Conservation (phyloP, 495 filamentous ascomycete genomes). For the Penicillium cinerascens region DNA sequence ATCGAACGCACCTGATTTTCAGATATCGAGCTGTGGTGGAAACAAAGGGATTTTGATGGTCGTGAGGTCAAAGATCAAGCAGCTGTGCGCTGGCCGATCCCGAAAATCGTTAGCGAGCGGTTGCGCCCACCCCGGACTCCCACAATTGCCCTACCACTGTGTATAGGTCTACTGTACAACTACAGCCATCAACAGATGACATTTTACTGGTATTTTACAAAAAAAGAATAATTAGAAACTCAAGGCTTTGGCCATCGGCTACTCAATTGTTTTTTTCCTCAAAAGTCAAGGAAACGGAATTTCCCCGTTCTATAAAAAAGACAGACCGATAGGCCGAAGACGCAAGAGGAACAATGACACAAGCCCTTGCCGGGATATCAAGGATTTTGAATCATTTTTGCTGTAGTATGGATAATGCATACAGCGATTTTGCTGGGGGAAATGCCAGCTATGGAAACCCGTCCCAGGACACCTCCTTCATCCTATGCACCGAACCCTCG, state of each 20-base stretch:
- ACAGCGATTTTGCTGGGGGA: conserved; percentile 45
- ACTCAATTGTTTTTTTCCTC: conserved; percentile 13
- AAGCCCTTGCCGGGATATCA: conserved; percentile 46
- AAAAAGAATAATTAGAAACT: neutral
- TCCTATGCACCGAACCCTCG: conserved; percentile 49
- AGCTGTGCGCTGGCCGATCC: conserved; percentile 44
- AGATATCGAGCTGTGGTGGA: conserved; percentile 37
- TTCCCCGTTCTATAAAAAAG: conserved; percentile 21
- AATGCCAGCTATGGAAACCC: conserved; percentile 47
- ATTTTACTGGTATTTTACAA: neutral
- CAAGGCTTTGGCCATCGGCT: conserved; percentile 3
- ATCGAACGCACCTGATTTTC: conserved; percentile 40
- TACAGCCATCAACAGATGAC: neutral
- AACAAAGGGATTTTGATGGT: conserved; percentile 39
- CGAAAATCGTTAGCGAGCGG: conserved; percentile 52
- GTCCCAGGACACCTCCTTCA: conserved; percentile 47
- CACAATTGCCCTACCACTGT: conserved; percentile 29
- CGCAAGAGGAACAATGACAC: conserved; percentile 24
- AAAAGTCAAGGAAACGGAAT: conserved; percentile 5
- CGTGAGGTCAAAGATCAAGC: conserved; percentile 37
- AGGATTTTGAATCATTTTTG: conserved; percentile 49
- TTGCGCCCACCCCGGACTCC: conserved; percentile 35
- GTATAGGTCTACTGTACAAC: conserved; percentile 5
- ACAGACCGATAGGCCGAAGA: conserved; percentile 23
- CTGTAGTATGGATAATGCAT: conserved; percentile 47